Percentiles rank a stretch among this genome's conserved stretches.
Evolutionary conservation across 2,329 filamentous ascomycete genomes (phyloP).

Genomic region (Epicoccum nigrum): DNA sequence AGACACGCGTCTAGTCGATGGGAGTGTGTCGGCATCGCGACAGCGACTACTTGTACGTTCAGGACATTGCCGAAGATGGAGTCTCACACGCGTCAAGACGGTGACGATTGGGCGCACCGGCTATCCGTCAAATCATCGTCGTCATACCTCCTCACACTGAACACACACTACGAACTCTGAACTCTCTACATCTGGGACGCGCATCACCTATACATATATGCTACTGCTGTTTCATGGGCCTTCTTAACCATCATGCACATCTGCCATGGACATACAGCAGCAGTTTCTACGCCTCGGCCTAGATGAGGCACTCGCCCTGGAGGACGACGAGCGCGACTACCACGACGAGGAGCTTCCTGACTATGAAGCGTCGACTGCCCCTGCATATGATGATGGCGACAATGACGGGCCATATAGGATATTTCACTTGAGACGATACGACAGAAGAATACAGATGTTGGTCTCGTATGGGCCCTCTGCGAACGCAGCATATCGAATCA

Average conservation of each 20-base stretch:
- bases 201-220: conserved; percentile 16
- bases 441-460: conserved; percentile 35
- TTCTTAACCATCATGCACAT: conserved; percentile 8
- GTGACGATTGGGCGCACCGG: conserved; percentile 11
- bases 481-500: conserved; percentile 34
- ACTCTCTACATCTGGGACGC: conserved; percentile 8
- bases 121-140: conserved; percentile 6
- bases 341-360: conserved; percentile 36
- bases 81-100: conserved; percentile 15
- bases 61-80: not conserved
- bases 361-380: conserved; percentile 31
- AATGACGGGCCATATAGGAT: conserved; percentile 25
- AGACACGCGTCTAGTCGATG: conserved; percentile 8
- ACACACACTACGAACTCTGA: conserved; percentile 8
- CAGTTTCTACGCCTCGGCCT: conserved; percentile 18
- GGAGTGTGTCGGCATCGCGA: not conserved
- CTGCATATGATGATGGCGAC: conserved; percentile 32
- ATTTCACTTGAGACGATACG: conserved; percentile 32
- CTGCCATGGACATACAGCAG: conserved; percentile 24
- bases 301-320: conserved; percentile 22
- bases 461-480: conserved; percentile 23
- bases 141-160: conserved; percentile 19
- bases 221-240: conserved; percentile 21
- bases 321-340: conserved; percentile 12
- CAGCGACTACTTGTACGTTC: too few species aligned